Evolutionary conservation across 208 protist species (phyloP), one percentile per base, ranked within the genome.

Genomic region (Borovskyia barvae): DNA sequence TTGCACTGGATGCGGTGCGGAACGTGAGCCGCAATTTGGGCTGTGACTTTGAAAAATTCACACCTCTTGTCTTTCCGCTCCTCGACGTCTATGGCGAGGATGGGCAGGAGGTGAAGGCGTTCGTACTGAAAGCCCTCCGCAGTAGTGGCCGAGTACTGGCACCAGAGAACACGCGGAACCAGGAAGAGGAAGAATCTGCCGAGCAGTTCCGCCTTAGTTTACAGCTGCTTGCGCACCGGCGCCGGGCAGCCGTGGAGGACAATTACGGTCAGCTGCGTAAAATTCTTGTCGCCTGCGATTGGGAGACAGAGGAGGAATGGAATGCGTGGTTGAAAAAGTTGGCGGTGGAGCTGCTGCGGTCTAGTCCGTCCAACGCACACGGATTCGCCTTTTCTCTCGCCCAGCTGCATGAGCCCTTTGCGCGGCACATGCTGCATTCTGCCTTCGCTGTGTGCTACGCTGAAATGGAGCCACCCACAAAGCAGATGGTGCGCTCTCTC

Each of bases 371-470:
- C 19, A 72, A 70, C 26, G 80, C 86, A 20, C 90, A 93, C 61
- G 73, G 64, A 3, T 82, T 81, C 65, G 85, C 87, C 28, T 83
- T 87, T 35, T 54, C 74, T 24, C 74, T 96, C 1, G 90, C 90
- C 15, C 76, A 92, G 56, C 49, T 93, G 22, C 78, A 96, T 62
- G 85, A 90, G 49, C 85, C 84, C 37, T 96, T 96, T 75, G 90
- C 90, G 49, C 80, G 87, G 3, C 78, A 89, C 46, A 92, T 96
- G 83, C 59, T 93, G 52, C 82, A 92, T 75, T 90, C 84, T 9
- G 90, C 90, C 33, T 96, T 96, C 77, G 86, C 85, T 2, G 80
- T 84, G 28, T 93, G 83, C 57, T 96, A 87, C 63, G 70, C 51
- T 22, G 77, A 92, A 46, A 91, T 92, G 83, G 77, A 88, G 58